These are phyloP conservation scores for Lodderomyces theae DNA, from an alignment of 1,139 yeast genomes.

Conservation along the genomic window DNA sequence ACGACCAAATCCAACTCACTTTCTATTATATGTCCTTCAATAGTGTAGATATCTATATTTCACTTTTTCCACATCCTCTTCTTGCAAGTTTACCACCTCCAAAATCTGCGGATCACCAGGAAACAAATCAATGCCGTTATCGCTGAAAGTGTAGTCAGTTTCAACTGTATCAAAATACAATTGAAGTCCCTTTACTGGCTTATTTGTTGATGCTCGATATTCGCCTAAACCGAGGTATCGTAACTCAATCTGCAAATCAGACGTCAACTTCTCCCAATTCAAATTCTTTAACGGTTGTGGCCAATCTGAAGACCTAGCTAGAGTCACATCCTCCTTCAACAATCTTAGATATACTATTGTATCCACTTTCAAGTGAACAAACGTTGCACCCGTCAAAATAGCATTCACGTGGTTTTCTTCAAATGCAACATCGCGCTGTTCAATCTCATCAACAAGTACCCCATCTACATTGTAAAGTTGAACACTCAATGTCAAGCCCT, in stretches of 20 bases:
- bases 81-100: slow-evolving; percentile 4
- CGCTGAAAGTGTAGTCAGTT: no score
- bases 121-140: slow-evolving; percentile 46
- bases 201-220: slow-evolving; percentile 23
- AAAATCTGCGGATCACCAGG: slow-evolving; percentile 27
- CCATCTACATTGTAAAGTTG: slow-evolving; percentile 24
- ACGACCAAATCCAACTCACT: neutral
- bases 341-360: slow-evolving; percentile 23
- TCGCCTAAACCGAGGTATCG: slow-evolving; percentile 17
- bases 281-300: slow-evolving; percentile 53
- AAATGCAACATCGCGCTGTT: slow-evolving; percentile 15
- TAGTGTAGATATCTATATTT: slow-evolving; percentile 4
- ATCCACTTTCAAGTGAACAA: slow-evolving; percentile 19
- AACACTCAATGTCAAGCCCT: slow-evolving; percentile 23
- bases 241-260: slow-evolving; percentile 3
- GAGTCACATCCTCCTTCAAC: slow-evolving; percentile 15
- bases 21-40: no score
- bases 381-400: slow-evolving; percentile 14
- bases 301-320: slow-evolving; percentile 46
- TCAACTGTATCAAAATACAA: slow-evolving; percentile 23
- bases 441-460: neutral
- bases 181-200: slow-evolving; percentile 46
- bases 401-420: slow-evolving; percentile 23
- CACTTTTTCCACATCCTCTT: slow-evolving; percentile 4
- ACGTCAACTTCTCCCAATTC: slow-evolving; percentile 24